Conservation (phyloP, 2,329 filamentous ascomycete species). For the Malbranchea cinnamomea region DNA sequence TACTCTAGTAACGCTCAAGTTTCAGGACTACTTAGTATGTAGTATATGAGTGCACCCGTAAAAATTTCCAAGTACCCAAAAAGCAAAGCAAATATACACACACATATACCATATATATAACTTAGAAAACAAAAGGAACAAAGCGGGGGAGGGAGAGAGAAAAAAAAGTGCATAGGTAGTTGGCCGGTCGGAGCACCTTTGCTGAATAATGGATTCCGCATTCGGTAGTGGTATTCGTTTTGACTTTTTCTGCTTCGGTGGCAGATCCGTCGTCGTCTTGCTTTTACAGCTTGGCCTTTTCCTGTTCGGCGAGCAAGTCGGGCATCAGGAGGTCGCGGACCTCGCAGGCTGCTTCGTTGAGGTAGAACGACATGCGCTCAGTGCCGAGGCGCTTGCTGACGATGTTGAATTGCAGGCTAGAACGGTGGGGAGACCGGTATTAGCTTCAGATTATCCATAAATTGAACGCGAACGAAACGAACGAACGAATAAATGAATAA, state of each 20-base stretch:
- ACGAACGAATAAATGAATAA: neutral
- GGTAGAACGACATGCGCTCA: constrained; percentile 86
- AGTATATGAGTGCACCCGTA: too few relatives aligned
- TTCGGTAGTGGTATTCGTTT: too few relatives aligned
- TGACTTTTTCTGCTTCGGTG: too few relatives aligned
- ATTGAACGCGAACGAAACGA: neutral
- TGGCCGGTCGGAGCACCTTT: neutral
- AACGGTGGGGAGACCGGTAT: too few relatives aligned
- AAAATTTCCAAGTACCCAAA: too few relatives aligned
- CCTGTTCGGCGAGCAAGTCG: constrained; percentile 48
- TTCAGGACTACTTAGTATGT: too few relatives aligned
- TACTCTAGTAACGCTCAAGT: too few relatives aligned
- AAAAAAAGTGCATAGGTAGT: neutral
- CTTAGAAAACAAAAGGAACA: neutral
- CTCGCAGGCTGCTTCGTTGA: constrained; percentile 85
- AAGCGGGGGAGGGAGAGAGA: neutral
- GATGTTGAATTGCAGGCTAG: constrained; percentile 91
- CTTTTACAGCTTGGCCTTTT: constrained; percentile 73
- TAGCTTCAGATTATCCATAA: too few relatives aligned
- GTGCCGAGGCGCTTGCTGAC: constrained; percentile 85
- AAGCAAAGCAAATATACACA: neutral
- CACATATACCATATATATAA: neutral
- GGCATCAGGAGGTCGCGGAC: constrained; percentile 75
- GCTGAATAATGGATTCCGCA: too few relatives aligned
- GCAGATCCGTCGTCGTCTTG: neutral